phyloP scores from a whole-genome alignment of 73 alveolate species.

The Tetrahymena malaccensis region DNA sequence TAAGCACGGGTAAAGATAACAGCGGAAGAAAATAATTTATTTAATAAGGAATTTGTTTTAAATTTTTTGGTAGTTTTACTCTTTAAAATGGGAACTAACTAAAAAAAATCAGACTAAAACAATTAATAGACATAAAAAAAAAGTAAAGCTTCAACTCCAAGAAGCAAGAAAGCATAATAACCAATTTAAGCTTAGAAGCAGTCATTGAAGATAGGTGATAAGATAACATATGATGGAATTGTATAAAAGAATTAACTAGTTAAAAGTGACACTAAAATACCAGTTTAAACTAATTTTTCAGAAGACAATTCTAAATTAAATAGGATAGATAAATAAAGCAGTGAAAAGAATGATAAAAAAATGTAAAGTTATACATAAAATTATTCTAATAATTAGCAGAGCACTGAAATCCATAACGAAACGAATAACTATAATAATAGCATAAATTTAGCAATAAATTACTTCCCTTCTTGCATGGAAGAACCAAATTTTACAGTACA shows the following conservation, averaged over 20 bases:
- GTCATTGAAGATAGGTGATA: neutral
- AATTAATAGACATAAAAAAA: neutral
- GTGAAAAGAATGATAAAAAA: neutral
- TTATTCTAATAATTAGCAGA: neutral
- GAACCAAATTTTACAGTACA: neutral
- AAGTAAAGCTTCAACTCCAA: neutral
- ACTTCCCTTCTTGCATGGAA: neutral
- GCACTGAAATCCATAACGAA: neutral
- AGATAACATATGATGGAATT: neutral
- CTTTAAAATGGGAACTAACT: neutral
- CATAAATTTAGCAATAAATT: neutral
- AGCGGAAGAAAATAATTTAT: neutral
- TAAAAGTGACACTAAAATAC: neutral
- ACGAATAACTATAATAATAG: neutral
- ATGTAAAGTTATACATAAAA: neutral
- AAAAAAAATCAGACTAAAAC: neutral
- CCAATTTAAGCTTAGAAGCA: neutral
- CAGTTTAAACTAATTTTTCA: neutral
- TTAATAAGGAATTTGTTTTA: neutral
- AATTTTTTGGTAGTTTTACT: neutral
- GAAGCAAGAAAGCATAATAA: neutral
- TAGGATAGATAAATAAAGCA: neutral
- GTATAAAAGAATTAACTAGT: neutral
- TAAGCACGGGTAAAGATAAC: neutral
- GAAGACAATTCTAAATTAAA: neutral